Evolutionary conservation across 2,329 filamentous ascomycete genomes (phyloP).

Genomic region (Rhynchosporium agropyri): DNA sequence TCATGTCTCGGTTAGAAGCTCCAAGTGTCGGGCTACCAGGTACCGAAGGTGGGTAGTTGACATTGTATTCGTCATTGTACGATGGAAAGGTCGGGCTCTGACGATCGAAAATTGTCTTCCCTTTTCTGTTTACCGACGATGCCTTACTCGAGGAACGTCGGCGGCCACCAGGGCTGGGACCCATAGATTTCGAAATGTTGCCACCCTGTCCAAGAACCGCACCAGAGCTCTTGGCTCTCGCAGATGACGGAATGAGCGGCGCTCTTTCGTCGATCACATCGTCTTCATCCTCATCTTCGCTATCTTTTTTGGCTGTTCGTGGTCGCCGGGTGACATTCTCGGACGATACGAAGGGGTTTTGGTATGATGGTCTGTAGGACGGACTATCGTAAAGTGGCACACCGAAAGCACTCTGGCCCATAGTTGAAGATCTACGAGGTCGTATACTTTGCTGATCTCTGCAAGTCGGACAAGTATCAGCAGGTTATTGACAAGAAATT

Average conservation of each 20-base stretch:
- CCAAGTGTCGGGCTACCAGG: slow-evolving; percentile 62
- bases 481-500: slow-evolving; percentile 21
- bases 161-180: slow-evolving; percentile 48
- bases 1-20: slow-evolving; percentile 54
- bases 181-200: slow-evolving; percentile 42
- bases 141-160: slow-evolving; percentile 46
- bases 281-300: slow-evolving; percentile 56
- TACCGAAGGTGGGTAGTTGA: slow-evolving; percentile 71
- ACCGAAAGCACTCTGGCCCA: slow-evolving; percentile 43
- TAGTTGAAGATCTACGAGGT: slow-evolving; percentile 61
- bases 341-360: slow-evolving; percentile 39
- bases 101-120: slow-evolving; percentile 38
- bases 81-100: slow-evolving; percentile 30
- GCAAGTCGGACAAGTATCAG: background rate
- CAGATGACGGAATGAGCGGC: slow-evolving; percentile 55
- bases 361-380: slow-evolving; percentile 42
- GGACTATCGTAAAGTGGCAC: slow-evolving; percentile 44
- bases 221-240: slow-evolving; percentile 42
- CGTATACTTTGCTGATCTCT: slow-evolving; percentile 56
- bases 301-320: slow-evolving; percentile 43
- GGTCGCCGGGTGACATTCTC: slow-evolving; percentile 34
- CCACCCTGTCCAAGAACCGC: slow-evolving; percentile 30
- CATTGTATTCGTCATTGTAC: slow-evolving; percentile 56
- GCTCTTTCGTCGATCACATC: slow-evolving; percentile 53
- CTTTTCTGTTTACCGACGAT: slow-evolving; percentile 46